These are phyloP conservation scores for Penicillium sp. DNA, from an alignment of 2,329 filamentous ascomycete species.

Conservation along the genomic window DNA sequence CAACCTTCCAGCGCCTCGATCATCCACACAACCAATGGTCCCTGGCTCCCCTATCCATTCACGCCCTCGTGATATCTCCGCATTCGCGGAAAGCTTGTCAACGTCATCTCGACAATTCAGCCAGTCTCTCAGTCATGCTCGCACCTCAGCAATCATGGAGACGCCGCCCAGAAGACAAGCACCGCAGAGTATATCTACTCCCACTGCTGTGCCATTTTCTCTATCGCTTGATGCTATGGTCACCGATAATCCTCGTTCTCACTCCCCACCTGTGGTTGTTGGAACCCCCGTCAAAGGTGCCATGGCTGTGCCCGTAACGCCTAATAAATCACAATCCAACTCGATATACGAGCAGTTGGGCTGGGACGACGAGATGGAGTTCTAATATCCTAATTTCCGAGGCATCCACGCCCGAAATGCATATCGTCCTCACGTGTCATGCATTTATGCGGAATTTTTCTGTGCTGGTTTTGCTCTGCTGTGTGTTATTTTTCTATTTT, in stretches of 20 bases:
- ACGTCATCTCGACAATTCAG: constrained; percentile 9
- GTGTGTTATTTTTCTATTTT: not conserved
- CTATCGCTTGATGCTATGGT: constrained; percentile 5
- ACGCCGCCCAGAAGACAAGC: constrained; percentile 29
- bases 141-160: constrained; percentile 30
- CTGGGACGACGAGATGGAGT: constrained; percentile 42
- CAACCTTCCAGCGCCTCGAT: constrained; percentile 27
- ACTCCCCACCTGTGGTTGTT: constrained; percentile 23
- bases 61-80: constrained; percentile 18
- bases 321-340: constrained; percentile 36
- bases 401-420: not conserved
- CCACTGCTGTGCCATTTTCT: constrained; percentile 12
- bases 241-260: constrained; percentile 6
- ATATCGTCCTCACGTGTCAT: not conserved
- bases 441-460: not conserved
- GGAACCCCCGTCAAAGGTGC: constrained; percentile 37
- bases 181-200: constrained; percentile 1
- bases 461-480: not conserved
- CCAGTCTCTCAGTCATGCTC: constrained; percentile 3
- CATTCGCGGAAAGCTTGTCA: constrained; percentile 2
- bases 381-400: constrained; percentile 10
- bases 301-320: constrained; percentile 31
- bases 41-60: constrained; percentile 33
- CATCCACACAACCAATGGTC: constrained; percentile 20
- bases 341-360: constrained; percentile 47